Evolutionary conservation across 2,329 filamentous ascomycete genomes (phyloP), one percentile per base, ranked within the genome.

Genomic region (Fusarium albosuccineum): DNA sequence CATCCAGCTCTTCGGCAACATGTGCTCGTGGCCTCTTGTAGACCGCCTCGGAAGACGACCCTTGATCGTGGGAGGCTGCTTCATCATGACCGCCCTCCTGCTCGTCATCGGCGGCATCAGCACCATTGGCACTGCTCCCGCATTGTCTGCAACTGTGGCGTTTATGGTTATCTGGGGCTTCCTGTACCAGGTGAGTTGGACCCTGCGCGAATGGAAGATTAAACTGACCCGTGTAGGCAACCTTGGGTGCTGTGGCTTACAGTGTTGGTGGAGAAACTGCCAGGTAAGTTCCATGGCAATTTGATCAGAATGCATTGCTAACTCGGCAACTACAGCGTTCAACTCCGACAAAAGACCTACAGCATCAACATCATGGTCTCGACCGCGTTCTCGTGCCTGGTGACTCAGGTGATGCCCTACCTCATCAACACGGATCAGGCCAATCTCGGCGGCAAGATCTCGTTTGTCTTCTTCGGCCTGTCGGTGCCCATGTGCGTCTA

Each of bases 341-440:
- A 70, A 58, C 70, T 77, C 26, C 67, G 75, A 6, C 75, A 76
- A 62, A 77, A 76, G 60, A 77, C 74, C 0, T 76, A 77, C 64
- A 74, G 69, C 10, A 75, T 77, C 70, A 77, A 76, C 66, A 74
- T 77, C 36, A 74, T 77, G 72, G 60, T 54, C 9, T 63, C 72
- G 4, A 78, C 74, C 6, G 71, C 71, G 6, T 70, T 74, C 3
- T 76, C 74, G 2, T 76, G 74, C 60, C 37, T 74, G 41, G 64
- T 75, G 9, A 68, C 71, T 9, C 73, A 76, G 50, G 68, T 76
- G 39, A 68, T 76, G 60, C 75, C 75, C 7, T 75, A 75, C 29
- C 64, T 78, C 13, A 68, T 78, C 53, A 68, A 68, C 53, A 64
- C 62, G 5, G 65, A 68, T 13, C 63, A 77, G 50, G 73, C 75